Evolutionary conservation across 352 stramenopile genomes (phyloP).

Genomic region (Pythium phragmiticola): DNA sequence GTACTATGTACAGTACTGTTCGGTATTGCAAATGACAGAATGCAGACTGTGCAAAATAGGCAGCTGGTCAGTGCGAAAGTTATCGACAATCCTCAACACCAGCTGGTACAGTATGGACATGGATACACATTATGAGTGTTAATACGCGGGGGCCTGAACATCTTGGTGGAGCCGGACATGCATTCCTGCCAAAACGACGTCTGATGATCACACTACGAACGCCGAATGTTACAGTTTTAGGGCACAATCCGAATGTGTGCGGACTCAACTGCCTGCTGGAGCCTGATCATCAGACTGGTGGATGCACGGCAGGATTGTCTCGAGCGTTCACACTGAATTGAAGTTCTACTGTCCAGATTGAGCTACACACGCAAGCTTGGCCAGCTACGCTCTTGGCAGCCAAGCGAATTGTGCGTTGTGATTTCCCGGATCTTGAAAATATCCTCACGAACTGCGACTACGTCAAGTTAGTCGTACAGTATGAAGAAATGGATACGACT

Average conservation of each 20-base stretch:
- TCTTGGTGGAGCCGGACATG: constrained; percentile 22
- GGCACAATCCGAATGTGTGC: constrained; percentile 17
- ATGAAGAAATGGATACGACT: no score
- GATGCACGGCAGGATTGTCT: constrained; percentile 4
- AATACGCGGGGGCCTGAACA: not conserved
- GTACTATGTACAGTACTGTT: no score
- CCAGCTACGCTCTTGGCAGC: no score
- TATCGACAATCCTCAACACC: not conserved
- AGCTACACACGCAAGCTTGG: no score
- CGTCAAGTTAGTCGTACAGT: no score
- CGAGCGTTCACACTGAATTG: constrained; percentile 6
- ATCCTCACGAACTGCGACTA: no score
- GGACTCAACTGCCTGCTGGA: constrained; percentile 13
- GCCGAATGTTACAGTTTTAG: not conserved
- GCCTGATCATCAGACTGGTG: not conserved
- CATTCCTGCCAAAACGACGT: not conserved
- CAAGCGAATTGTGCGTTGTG: not conserved
- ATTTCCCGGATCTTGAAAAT: no score
- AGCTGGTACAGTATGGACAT: constrained; percentile 6
- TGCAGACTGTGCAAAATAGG: not conserved
- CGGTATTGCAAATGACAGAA: no score
- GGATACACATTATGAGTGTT: constrained; percentile 6
- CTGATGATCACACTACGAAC: no score
- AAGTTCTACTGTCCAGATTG: not conserved
- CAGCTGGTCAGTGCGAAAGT: constrained; percentile 2